Percentiles rank a stretch among this genome's conserved stretches.
These are phyloP conservation scores for Durio zibethinus DNA, from an alignment of 345 rosid species.

Conservation along the genomic window DNA sequence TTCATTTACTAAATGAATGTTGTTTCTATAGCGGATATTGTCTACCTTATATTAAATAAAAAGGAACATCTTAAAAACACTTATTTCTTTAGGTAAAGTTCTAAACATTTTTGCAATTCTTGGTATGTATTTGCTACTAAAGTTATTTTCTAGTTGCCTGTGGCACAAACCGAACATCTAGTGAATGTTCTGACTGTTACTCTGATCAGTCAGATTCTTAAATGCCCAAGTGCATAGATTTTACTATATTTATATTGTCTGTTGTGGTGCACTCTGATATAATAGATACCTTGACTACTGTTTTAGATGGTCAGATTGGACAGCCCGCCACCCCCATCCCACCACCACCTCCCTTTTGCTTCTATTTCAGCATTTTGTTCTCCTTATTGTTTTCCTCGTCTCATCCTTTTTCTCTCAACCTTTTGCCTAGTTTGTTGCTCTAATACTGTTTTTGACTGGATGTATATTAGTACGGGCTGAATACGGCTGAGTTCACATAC, in stretches of 20 bases:
- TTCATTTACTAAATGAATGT: neutral
- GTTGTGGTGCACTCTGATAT: neutral
- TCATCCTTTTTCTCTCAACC: neutral
- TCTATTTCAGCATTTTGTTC: neutral
- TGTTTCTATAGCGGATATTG: neutral
- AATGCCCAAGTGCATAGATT: neutral
- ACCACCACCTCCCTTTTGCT: neutral
- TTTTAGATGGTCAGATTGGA: neutral
- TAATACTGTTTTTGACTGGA: constrained; percentile 4
- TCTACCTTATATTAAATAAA: neutral
- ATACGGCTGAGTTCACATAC: constrained; percentile 65
- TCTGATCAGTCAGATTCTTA: neutral
- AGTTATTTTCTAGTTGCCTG: neutral
- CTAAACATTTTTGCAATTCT: neutral
- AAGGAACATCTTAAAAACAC: neutral
- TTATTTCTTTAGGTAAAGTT: neutral
- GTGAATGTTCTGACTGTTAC: neutral
- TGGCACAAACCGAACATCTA: neutral
- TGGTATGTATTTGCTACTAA: neutral
- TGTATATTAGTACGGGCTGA: constrained; percentile 75
- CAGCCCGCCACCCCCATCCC: neutral
- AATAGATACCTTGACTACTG: neutral
- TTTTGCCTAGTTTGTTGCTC: constrained; percentile 2
- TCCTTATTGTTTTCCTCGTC: neutral
- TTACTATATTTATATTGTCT: neutral